Base-by-base conservation (phyloP, 2,329 filamentous ascomycete species). In the Colletotrichum destructivum region DNA sequence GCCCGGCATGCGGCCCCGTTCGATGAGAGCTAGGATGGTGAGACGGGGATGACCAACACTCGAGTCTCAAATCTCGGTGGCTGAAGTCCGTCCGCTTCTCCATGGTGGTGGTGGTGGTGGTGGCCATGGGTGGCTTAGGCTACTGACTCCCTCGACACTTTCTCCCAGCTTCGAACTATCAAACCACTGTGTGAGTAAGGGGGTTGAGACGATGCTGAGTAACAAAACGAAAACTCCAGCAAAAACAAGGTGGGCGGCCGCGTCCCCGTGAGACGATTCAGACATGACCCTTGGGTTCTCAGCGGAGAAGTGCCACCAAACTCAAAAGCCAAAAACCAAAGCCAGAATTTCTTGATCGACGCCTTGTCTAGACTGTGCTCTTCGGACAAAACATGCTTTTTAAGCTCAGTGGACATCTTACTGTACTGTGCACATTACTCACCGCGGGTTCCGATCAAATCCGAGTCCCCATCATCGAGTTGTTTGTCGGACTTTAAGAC, bases 21-120 rank as follows among this genome's bases (percentile, higher is more conserved):
- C 23, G 44, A 59, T 63, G 44, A 65, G 31, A 59, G 44, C 65
- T 59, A 60, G 44, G 23, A 71, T 69, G 52, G 69, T 71, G 65
- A 69, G 65, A 71, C 69, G 69, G 40, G 31, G 21, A 56, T 52
- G 69, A 49, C 65, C 65, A 69, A 52, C 66, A 8, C 44, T 47
- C 49, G 31, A 66, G 54, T 60, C 65, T 71, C 65, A 71, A 63
- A 71, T 38, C 55, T 61, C 54, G 62, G 65, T 71, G 69, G 65
- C 69, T 69, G 59, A 68, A 15, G 38, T 40, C 31, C 31, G 8
- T 11, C 31, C n/a, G 57, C 51, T 52, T 57, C 40, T 35, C 40
- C 31, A 9, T 35, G 31, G 4, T 9, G 31, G 31, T 35, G 26
- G 26, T 26, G 26, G 23, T 26, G 23, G 26, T 26, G 23, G 23